A percentile compares a stretch with the other conserved stretches of the same genome.
These are phyloP conservation scores for Hymenoscyphus fraxineus DNA, from an alignment of 2,329 filamentous ascomycete species.

Conservation along the genomic window DNA sequence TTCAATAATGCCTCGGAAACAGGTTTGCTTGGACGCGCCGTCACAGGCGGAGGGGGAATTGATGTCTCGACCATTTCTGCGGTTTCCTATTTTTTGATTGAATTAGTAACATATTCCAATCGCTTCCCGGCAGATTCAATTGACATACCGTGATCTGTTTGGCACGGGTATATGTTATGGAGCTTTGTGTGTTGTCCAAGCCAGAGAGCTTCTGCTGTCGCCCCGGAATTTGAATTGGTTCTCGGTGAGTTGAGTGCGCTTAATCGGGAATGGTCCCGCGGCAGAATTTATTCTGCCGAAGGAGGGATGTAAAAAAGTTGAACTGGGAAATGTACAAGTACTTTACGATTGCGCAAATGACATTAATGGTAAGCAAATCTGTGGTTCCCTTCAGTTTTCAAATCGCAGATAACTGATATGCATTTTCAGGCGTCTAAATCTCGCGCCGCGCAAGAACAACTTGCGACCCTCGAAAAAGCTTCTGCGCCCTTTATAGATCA, in stretches of 20 bases:
- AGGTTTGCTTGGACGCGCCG: conserved; percentile 67
- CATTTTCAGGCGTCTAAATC: conserved; percentile 29
- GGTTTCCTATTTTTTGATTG: not conserved
- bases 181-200: conserved; percentile 1
- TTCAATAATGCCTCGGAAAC: conserved; percentile 97
- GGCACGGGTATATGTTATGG: conserved; percentile 1
- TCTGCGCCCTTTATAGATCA: conserved; percentile 36
- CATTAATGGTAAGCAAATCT: conserved; percentile 18
- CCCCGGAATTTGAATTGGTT: not conserved
- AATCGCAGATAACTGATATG: conserved; percentile 9
- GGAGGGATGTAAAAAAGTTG: conserved; percentile 7
- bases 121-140: conserved; percentile 6
- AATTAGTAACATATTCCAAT: not conserved
- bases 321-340: not conserved
- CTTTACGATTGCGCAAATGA: conserved; percentile 4
- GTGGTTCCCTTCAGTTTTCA: not conserved
- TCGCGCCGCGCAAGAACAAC: conserved; percentile 32
- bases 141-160: conserved; percentile 18
- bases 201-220: conserved; percentile 9
- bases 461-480: conserved; percentile 33
- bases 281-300: conserved; percentile 11
- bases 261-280: conserved; percentile 10
- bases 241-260: conserved; percentile 4
- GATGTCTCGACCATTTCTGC: conserved; percentile 32
- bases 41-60: conserved; percentile 54